Base-by-base conservation (phyloP, 2,329 filamentous ascomycete genomes). In the Cordyceps militaris region DNA sequence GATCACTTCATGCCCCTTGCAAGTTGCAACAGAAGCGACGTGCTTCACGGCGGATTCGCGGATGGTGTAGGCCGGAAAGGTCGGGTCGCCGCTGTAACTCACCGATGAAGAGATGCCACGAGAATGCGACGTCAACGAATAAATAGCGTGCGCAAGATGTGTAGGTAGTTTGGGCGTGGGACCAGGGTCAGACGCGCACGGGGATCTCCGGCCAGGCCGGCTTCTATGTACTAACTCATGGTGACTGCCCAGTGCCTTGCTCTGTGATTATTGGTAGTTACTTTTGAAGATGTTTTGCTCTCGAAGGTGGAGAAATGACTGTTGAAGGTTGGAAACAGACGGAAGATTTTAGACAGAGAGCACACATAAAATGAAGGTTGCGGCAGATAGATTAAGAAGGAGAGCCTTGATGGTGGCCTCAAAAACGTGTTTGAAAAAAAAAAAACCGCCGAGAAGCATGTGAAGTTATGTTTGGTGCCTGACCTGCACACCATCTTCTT, bases 391-490 rank as follows among this genome's bases (percentile, higher is more conserved):
- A 54, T 36, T 26, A 46, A 46, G 21, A 23, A n/a, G 13, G 28
- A 42, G 19, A 23, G 28, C 30, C 16, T 30, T 40, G 36, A 42
- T 40, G 46, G 28, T 23, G 19, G n/a, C 46, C 5, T 13, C n/a
- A n/a, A n/a, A n/a, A 36, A 36, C 13, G 47, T 13, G 9, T 13
- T 16, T 47, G 16, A 47, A 3, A 19, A 28, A 38, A n/a, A 16
- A 36, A 38, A 26, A 38, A 24, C 8, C 11, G 19, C 51, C 50
- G 50, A 53, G 38, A 28, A 54, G 40, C 51, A 54, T 54, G 51
- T 54, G 51, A 54, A 54, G 38, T 21, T 36, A 24, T 32, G 24
- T 28, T 54, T 46, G 42, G 51, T 46, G 42, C 51, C 42, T 54
- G 51, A 36, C 51, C 32, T 24, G 40, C 51, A 46, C 38, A 13